Evolutionary conservation across 1,284 basidiomycete genomes (phyloP), one percentile per base, ranked within the genome.

Genomic region (Sanghuangporus weigelae): DNA sequence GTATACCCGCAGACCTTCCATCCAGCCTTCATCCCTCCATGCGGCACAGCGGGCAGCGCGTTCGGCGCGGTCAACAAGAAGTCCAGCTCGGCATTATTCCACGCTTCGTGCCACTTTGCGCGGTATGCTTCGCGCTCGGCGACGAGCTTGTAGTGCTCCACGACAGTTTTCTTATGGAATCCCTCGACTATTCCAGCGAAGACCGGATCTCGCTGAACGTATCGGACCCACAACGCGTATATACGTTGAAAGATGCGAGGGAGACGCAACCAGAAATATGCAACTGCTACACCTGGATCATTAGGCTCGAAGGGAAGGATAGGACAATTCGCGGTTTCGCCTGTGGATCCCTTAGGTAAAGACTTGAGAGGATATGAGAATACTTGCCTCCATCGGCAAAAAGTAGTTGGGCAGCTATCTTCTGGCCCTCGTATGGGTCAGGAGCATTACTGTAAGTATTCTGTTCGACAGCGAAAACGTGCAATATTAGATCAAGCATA

Each of bases 61-160:
- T 85, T 84, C 5, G 84, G 81, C 11, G 83, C 84, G 3, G 82
- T 84, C 57, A 90, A 73, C 31, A 90, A 72, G 64, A 84, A 83
- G 73, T 90, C 86, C 36, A 87, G 74, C 5, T 76, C 75, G 21
- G 79, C 68, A 48, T 78, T 76, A 55, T 83, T 76, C 85, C 85
- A 87, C 42, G 81, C 79, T 62, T 78, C 75, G 66, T 78, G 76
- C 79, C 81, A 83, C 40, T 71, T 67, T 23, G 69, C 68, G 2
- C 74, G 73, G 60, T 79, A 85, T 4, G 69, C 70, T 59, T 84
- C 77, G 1, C 82, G 75, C 66, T 74, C 67, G 10, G 73, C 75
- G 2, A 79, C 75, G 66, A 81, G 80, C 12, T 73, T 66, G 71
- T 78, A 81, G 42, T 77, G 77, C 60, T 84, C 79, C 12, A 70